Conservation (phyloP, 2,329 filamentous ascomycete genomes). For the Nemania diffusa region DNA sequence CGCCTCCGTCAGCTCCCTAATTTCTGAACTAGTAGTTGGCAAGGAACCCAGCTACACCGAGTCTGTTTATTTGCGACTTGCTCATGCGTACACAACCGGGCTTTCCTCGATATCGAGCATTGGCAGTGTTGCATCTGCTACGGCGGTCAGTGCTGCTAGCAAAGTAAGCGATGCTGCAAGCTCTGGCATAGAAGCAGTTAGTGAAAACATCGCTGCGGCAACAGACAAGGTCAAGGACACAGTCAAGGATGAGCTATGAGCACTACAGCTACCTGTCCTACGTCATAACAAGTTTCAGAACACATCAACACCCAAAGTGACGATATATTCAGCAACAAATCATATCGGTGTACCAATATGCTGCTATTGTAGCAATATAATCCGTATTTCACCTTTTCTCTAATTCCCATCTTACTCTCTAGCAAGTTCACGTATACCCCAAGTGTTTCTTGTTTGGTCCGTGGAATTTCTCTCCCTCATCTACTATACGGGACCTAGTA, state of each 20-base stretch:
- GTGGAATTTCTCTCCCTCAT: background rate
- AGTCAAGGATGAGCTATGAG: conserved; percentile 37
- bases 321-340: background rate
- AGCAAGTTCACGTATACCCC: conserved; percentile 40
- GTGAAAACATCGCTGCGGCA: conserved; percentile 28
- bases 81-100: conserved; percentile 76
- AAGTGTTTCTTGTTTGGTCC: background rate
- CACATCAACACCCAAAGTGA: background rate
- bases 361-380: background rate
- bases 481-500: background rate
- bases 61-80: conserved; percentile 78
- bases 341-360: background rate
- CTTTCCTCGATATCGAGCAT: conserved; percentile 63
- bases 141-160: conserved; percentile 43
- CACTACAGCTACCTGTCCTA: background rate
- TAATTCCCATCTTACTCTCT: conserved; percentile 29
- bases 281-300: background rate
- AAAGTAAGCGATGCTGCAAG: conserved; percentile 41
- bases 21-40: conserved; percentile 80
- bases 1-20: conserved; percentile 73
- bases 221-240: conserved; percentile 45
- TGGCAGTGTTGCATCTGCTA: conserved; percentile 51
- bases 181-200: conserved; percentile 38
- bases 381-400: conserved; percentile 9
- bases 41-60: conserved; percentile 85